Percentiles rank a stretch among this genome's conserved stretches.
Evolutionary conservation across 2,329 filamentous ascomycete species (phyloP).

Genomic region (Talaromyces pinophilus): DNA sequence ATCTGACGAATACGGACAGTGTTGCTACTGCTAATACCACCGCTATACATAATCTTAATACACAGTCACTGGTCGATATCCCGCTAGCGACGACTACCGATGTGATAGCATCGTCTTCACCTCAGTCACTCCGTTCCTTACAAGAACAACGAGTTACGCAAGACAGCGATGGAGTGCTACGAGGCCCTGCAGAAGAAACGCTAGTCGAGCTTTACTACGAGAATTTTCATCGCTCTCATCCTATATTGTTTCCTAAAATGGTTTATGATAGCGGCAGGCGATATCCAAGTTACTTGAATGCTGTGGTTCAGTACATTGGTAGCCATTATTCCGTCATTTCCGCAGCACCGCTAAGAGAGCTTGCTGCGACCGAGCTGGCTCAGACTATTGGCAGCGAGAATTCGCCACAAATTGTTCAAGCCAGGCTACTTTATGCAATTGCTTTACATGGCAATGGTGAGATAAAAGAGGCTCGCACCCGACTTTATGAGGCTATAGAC

Average conservation of each 20-base stretch:
- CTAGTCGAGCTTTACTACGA: slow-evolving; percentile 22
- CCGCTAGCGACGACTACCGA: slow-evolving; percentile 2
- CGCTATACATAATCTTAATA: not conserved
- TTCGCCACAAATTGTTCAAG: slow-evolving; percentile 15
- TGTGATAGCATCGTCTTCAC: slow-evolving; percentile 2
- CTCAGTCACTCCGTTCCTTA: slow-evolving; percentile 12
- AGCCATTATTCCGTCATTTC: slow-evolving; percentile 23
- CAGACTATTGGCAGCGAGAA: not conserved
- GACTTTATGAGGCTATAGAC: slow-evolving; percentile 42
- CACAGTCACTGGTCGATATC: not conserved
- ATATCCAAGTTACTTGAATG: slow-evolving; percentile 19
- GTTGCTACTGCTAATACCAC: not conserved
- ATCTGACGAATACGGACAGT: not conserved
- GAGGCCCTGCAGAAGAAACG: slow-evolving; percentile 6
- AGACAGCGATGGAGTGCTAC: slow-evolving; percentile 2
- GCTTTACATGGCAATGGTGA: slow-evolving; percentile 18
- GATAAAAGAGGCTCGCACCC: slow-evolving; percentile 8
- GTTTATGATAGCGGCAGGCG: slow-evolving; percentile 17
- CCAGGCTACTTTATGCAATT: slow-evolving; percentile 21
- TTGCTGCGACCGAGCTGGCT: slow-evolving; percentile 4
- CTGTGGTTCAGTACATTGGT: slow-evolving; percentile 19
- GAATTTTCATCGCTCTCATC: slow-evolving; percentile 20
- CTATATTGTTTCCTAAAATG: slow-evolving; percentile 15
- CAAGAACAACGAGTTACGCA: slow-evolving; percentile 6
- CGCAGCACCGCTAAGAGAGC: not conserved